phyloP scores from a whole-genome alignment of 352 stramenopile genomes.

The Globisporangium solare region DNA sequence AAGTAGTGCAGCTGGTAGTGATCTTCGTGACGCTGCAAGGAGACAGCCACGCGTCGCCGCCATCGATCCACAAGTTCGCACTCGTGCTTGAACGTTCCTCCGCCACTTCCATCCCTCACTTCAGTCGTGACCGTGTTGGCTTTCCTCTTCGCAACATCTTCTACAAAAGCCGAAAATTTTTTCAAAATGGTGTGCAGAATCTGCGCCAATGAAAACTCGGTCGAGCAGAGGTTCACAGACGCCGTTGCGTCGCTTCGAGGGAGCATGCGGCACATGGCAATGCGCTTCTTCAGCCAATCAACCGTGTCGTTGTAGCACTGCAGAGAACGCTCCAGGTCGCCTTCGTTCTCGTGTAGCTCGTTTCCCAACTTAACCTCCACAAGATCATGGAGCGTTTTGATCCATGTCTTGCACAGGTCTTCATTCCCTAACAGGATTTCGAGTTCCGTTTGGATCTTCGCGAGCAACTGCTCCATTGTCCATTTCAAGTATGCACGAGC shows the following conservation, averaged over 20 bases:
- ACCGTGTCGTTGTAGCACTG: slow-evolving; percentile 33
- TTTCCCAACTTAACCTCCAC: slow-evolving; percentile 21
- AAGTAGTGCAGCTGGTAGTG: slow-evolving; percentile 29
- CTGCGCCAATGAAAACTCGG: slow-evolving; percentile 48
- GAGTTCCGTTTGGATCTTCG: slow-evolving; percentile 26
- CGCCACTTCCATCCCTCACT: background rate
- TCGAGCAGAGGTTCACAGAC: slow-evolving; percentile 23
- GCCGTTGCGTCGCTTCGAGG: background rate
- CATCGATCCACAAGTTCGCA: slow-evolving; percentile 12
- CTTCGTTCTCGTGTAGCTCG: slow-evolving; percentile 8
- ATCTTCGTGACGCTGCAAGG: slow-evolving; percentile 26
- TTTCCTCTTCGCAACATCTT: background rate
- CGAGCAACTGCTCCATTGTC: slow-evolving; percentile 43
- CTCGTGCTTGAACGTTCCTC: background rate
- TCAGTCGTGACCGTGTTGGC: background rate
- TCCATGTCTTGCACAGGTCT: slow-evolving; percentile 21
- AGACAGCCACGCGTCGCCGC: slow-evolving; percentile 15
- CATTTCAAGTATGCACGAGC: slow-evolving; percentile 30
- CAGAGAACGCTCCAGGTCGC: slow-evolving; percentile 22
- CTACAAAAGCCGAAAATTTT: slow-evolving; percentile 21
- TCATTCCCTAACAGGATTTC: slow-evolving; percentile 16
- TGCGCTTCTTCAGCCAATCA: slow-evolving; percentile 37
- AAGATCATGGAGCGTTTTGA: slow-evolving; percentile 28
- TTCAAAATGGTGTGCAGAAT: slow-evolving; percentile 38
- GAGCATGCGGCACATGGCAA: slow-evolving; percentile 23